phyloP scores from a whole-genome alignment of 2,329 filamentous ascomycete genomes.

The Ophiosphaerella herpotricha region DNA sequence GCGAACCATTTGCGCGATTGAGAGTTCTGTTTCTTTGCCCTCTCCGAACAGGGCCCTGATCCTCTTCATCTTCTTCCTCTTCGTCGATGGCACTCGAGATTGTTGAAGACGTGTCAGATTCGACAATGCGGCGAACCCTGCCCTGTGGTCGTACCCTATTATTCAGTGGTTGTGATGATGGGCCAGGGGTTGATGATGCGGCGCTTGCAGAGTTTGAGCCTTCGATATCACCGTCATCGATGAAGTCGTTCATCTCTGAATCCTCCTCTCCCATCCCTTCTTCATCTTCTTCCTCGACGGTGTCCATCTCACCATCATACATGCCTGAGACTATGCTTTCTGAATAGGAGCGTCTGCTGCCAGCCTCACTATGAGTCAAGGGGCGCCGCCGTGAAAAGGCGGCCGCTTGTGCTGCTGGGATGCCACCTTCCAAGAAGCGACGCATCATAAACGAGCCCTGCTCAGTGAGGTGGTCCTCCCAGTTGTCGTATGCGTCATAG shows the following conservation, averaged over 20 bases:
- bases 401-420: conserved; percentile 25
- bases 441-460: conserved; percentile 42
- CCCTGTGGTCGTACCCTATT: conserved; percentile 26
- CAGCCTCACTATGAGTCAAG: conserved; percentile 49
- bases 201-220: conserved; percentile 27
- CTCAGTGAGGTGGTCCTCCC: conserved; percentile 37
- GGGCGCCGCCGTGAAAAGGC: conserved; percentile 35
- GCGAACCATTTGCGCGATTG: conserved; percentile 41
- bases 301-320: conserved; percentile 49
- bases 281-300: conserved; percentile 50
- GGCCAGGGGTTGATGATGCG: conserved; percentile 36
- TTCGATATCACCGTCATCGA: conserved; percentile 41
- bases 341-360: conserved; percentile 47
- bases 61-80: conserved; percentile 46
- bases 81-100: conserved; percentile 42
- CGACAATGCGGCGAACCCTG: conserved; percentile 43
- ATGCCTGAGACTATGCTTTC: conserved; percentile 49
- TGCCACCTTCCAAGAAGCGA: conserved; percentile 36
- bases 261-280: conserved; percentile 44
- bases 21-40: conserved; percentile 38
- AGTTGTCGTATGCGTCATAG: conserved; percentile 40
- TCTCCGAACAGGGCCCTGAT: conserved; percentile 40
- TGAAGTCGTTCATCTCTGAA: conserved; percentile 50
- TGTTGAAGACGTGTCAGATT: conserved; percentile 46
- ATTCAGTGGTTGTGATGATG: conserved; percentile 34